Percentiles rank a stretch among this genome's conserved stretches.
Conservation (phyloP, 768 basidiomycete genomes). For the Mycena chlorophos region DNA sequence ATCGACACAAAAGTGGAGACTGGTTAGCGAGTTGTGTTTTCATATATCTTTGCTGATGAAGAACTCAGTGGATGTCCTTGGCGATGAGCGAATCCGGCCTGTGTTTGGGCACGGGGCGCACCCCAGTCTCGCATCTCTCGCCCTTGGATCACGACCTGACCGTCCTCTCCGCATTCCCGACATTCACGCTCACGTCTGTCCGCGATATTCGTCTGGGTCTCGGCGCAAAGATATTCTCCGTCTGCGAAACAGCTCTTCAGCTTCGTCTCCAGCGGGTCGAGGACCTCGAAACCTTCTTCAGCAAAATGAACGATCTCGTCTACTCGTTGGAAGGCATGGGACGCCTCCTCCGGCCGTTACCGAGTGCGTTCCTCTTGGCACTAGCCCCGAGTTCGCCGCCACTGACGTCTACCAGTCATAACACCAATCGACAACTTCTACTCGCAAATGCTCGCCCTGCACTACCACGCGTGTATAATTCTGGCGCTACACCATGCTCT, state of each 20-base stretch:
- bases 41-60: neutral
- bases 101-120: slow-evolving; percentile 43
- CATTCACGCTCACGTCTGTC: slow-evolving; percentile 21
- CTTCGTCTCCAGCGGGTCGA: slow-evolving; percentile 30
- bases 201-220: slow-evolving; percentile 42
- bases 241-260: slow-evolving; percentile 32
- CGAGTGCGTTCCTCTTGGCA: slow-evolving; percentile 30
- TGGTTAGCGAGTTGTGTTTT: slow-evolving; percentile 30
- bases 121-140: slow-evolving; percentile 37
- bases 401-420: slow-evolving; percentile 34
- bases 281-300: slow-evolving; percentile 35
- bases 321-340: slow-evolving; percentile 37
- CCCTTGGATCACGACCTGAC: slow-evolving; percentile 32
- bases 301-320: slow-evolving; percentile 33
- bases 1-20: slow-evolving; percentile 36
- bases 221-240: slow-evolving; percentile 34
- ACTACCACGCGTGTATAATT: slow-evolving; percentile 43
- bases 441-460: slow-evolving; percentile 40
- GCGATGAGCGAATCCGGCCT: slow-evolving; percentile 42
- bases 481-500: slow-evolving; percentile 39
- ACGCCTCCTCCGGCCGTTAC: slow-evolving; percentile 38
- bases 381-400: slow-evolving; percentile 11
- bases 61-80: slow-evolving; percentile 41
- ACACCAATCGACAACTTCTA: slow-evolving; percentile 44
- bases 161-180: slow-evolving; percentile 25